These are phyloP conservation scores for Drosera spatulata DNA, from an alignment of 179 eudicot genomes.

Conservation along the genomic window DNA sequence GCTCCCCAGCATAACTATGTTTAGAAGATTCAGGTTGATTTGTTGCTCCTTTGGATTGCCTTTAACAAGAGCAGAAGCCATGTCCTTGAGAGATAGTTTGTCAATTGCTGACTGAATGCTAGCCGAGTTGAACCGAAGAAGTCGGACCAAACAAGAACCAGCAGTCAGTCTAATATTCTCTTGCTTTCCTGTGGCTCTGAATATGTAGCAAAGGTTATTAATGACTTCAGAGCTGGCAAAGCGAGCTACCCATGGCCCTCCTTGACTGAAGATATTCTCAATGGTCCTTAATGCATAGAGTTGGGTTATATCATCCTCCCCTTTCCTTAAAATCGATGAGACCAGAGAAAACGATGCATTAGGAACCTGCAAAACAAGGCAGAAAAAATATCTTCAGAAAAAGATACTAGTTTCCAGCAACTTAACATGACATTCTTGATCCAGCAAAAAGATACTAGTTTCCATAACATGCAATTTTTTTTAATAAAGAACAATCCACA, in stretches of 20 bases:
- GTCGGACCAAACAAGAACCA: slow-evolving; percentile 86
- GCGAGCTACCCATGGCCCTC: slow-evolving; percentile 84
- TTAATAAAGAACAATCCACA: no score
- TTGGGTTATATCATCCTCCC: slow-evolving; percentile 90
- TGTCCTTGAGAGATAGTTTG: slow-evolving; percentile 72
- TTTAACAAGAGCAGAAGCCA: slow-evolving; percentile 53
- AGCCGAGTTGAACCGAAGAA: slow-evolving; percentile 67
- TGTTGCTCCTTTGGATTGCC: slow-evolving; percentile 93
- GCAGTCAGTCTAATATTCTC: slow-evolving; percentile 87
- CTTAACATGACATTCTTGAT: no score
- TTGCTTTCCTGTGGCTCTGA: slow-evolving; percentile 77
- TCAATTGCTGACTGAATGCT: slow-evolving; percentile 63
- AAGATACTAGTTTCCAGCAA: no score
- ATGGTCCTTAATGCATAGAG: slow-evolving; percentile 92
- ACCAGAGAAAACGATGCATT: slow-evolving; percentile 68
- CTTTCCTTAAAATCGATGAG: slow-evolving; percentile 76
- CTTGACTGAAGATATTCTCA: slow-evolving; percentile 94
- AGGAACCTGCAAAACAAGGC: slow-evolving; percentile 51
- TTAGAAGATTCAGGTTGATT: slow-evolving; percentile 18
- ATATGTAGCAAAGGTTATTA: slow-evolving; percentile 77
- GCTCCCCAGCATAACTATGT: slow-evolving; percentile 68
- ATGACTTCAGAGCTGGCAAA: slow-evolving; percentile 84
- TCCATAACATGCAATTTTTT: no score
- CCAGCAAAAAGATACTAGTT: no score
- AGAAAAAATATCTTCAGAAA: not conserved